A percentile compares a stretch with the other conserved stretches of the same genome.
phyloP scores from a whole-genome alignment of 768 basidiomycete genomes.

The Chiua virens region DNA sequence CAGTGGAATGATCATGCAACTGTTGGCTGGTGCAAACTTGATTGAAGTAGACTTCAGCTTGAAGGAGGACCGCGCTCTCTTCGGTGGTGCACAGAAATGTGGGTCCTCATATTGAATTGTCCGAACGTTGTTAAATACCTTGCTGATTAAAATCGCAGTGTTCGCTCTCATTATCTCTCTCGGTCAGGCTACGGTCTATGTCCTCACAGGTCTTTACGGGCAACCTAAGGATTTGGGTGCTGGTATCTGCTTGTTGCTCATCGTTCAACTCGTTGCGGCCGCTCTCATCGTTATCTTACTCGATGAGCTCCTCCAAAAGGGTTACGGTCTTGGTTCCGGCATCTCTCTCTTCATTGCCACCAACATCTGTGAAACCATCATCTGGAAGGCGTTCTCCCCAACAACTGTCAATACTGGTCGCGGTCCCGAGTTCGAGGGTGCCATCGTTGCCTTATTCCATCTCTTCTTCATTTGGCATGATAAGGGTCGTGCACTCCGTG shows the following conservation, averaged over 20 bases:
- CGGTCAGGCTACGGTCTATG: slow-evolving; percentile 96
- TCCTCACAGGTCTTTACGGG: slow-evolving; percentile 95
- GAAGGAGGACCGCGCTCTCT: slow-evolving; percentile 95
- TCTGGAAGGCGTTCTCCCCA: slow-evolving; percentile 99
- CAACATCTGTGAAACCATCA: slow-evolving; percentile 99
- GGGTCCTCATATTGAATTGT: slow-evolving; percentile 29
- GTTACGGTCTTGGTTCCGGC: slow-evolving; percentile 97
- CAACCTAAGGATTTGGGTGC: slow-evolving; percentile 91
- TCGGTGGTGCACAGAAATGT: slow-evolving; percentile 97
- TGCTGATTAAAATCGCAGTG: slow-evolving; percentile 48
- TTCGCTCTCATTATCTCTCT: slow-evolving; percentile 96
- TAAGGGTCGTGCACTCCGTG: slow-evolving; percentile 93
- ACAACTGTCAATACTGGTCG: slow-evolving; percentile 98
- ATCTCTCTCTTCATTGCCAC: slow-evolving; percentile 99
- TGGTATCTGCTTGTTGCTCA: slow-evolving; percentile 94
- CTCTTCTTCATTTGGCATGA: slow-evolving; percentile 98
- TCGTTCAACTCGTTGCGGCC: slow-evolving; percentile 93
- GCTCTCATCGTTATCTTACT: slow-evolving; percentile 97
- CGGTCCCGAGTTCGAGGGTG: slow-evolving; percentile 97
- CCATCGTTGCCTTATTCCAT: slow-evolving; percentile 95
- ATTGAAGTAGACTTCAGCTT: slow-evolving; percentile 97
- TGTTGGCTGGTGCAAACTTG: slow-evolving; percentile 94
- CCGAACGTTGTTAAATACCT: neutral
- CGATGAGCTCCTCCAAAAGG: slow-evolving; percentile 98
- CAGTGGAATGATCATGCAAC: slow-evolving; percentile 99